These are phyloP conservation scores for Lactarius tabidus DNA, from an alignment of 768 basidiomycete species.

Conservation along the genomic window DNA sequence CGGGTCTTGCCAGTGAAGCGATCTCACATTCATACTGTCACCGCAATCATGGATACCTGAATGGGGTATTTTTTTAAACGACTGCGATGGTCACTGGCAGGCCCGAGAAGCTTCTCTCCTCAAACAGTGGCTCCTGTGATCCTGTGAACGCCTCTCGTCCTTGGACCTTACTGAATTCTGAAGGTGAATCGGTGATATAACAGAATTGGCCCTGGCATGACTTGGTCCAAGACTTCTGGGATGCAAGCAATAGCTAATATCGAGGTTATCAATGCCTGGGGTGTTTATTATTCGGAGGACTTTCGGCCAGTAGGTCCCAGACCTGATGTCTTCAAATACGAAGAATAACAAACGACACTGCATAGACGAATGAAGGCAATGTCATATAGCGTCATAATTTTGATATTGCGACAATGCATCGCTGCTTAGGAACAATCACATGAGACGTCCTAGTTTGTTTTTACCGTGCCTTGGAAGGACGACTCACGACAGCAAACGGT, in stretches of 20 bases:
- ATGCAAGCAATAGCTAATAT: neutral
- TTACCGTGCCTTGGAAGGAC: neutral
- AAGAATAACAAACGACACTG: neutral
- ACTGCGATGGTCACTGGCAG: neutral
- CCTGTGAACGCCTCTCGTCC: too few species aligned
- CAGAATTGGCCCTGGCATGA: neutral
- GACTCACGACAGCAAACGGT: neutral
- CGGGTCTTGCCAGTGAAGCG: too few species aligned
- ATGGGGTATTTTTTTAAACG: neutral
- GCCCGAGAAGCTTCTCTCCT: neutral
- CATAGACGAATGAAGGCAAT: neutral
- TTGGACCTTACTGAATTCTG: too few species aligned
- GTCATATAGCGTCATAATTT: neutral
- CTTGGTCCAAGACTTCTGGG: neutral
- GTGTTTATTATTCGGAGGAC: neutral
- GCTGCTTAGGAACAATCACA: neutral
- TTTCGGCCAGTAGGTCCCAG: neutral
- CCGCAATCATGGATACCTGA: too few species aligned
- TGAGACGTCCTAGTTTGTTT: neutral
- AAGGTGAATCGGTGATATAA: too few species aligned
- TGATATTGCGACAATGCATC: neutral
- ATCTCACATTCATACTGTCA: too few species aligned
- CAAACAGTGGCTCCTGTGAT: neutral
- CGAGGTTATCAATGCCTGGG: neutral
- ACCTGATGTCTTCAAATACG: neutral